Evolutionary conservation across 805 yeast genomes (phyloP).

Genomic region (Torulaspora gathmanii): DNA sequence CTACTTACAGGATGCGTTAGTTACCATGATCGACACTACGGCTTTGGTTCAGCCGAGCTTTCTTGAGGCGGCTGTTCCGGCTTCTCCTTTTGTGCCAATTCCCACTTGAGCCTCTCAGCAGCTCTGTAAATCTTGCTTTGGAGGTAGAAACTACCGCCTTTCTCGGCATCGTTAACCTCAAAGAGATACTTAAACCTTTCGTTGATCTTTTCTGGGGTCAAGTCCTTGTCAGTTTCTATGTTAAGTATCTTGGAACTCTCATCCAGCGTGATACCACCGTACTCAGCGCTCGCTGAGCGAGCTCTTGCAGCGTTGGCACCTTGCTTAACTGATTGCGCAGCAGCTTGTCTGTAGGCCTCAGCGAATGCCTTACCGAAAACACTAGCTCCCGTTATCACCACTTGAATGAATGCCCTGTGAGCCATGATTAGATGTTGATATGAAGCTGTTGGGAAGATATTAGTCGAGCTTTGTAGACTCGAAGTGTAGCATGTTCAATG

Average conservation of each 20-base stretch:
- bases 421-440: constrained; percentile 47
- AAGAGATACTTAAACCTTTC: constrained; percentile 77
- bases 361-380: constrained; percentile 94
- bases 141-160: constrained; percentile 91
- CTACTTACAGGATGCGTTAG: constrained; percentile 14
- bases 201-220: constrained; percentile 55
- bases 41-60: background rate
- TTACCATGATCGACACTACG: background rate
- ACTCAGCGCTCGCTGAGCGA: constrained; percentile 39
- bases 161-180: constrained; percentile 84
- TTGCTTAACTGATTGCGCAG: constrained; percentile 81
- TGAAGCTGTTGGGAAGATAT: background rate
- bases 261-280: constrained; percentile 75
- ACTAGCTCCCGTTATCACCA: constrained; percentile 87
- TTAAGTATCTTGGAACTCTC: constrained; percentile 91
- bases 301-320: constrained; percentile 48
- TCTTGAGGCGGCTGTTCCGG: constrained; percentile 6
- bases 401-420: constrained; percentile 84
- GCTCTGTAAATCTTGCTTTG: constrained; percentile 94
- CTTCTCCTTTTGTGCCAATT: constrained; percentile 40
- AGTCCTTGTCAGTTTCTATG: constrained; percentile 53
- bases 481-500: background rate
- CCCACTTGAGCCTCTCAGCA: constrained; percentile 82
- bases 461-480: too few species aligned
- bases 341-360: constrained; percentile 96